Evolutionary conservation across 768 basidiomycete species (phyloP).

Genomic region (Obba rivulosa): DNA sequence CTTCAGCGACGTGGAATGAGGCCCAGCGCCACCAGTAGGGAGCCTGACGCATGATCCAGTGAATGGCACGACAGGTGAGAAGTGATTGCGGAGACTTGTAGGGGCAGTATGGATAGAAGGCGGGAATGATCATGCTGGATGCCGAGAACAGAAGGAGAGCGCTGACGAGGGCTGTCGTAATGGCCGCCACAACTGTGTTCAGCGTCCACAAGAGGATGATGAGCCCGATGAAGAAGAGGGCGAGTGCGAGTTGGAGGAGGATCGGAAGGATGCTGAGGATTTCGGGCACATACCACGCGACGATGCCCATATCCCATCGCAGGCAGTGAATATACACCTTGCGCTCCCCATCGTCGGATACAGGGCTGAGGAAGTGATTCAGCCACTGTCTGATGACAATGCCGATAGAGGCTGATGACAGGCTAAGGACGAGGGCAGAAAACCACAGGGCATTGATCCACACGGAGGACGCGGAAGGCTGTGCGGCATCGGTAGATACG

Average conservation of each 20-base stretch:
- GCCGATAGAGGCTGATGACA: conserved; percentile 7
- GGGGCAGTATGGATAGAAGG: conserved; percentile 10
- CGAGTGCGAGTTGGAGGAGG: conserved; percentile 12
- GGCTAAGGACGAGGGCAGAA: conserved; percentile 7
- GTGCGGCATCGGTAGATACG: background rate
- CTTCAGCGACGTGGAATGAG: no score
- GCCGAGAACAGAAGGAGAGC: conserved; percentile 10
- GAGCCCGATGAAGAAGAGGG: conserved; percentile 15
- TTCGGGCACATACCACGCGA: conserved; percentile 17
- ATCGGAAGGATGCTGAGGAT: conserved; percentile 13
- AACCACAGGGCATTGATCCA: conserved; percentile 11
- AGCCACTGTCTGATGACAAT: conserved; percentile 13
- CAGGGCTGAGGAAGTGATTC: no score
- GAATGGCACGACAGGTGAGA: no score
- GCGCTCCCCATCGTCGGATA: no score
- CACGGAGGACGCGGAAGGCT: no score
- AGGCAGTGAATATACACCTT: no score
- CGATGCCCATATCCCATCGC: no score
- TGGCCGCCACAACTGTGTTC: conserved; percentile 8
- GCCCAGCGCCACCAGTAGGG: no score
- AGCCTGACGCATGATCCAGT: no score
- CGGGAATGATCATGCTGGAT: conserved; percentile 12
- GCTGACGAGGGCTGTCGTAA: conserved; percentile 8
- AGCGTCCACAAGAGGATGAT: conserved; percentile 19
- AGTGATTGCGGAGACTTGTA: conserved; percentile 14